Conservation (phyloP, 1,139 yeast genomes). For the Kluyveromyces sp. region DNA sequence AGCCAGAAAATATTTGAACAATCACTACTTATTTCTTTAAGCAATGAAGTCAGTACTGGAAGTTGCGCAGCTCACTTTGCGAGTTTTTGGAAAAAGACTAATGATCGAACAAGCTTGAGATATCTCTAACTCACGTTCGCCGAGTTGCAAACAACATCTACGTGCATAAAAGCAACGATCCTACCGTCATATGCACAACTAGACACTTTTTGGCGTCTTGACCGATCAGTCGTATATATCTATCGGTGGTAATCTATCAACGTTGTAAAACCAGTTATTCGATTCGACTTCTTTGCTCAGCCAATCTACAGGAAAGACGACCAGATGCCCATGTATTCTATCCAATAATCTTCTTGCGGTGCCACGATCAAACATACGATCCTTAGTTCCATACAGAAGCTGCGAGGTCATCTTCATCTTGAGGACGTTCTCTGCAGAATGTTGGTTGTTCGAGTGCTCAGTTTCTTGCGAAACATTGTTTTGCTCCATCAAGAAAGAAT, state of each 20-base stretch:
- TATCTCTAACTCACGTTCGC: too few relatives aligned
- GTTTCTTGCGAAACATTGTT: not conserved
- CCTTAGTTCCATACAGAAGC: constrained; percentile 30
- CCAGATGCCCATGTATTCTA: constrained; percentile 84
- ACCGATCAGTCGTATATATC: constrained; percentile 70
- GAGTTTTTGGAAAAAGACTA: too few relatives aligned
- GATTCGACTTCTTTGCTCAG: constrained; percentile 75
- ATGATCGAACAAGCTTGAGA: too few relatives aligned
- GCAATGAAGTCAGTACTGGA: too few relatives aligned
- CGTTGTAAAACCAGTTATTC: constrained; percentile 91
- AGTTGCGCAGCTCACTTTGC: too few relatives aligned
- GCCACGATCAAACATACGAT: constrained; percentile 60
- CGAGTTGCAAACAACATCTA: too few relatives aligned
- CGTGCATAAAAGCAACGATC: too few relatives aligned
- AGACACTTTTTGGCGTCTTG: too few relatives aligned
- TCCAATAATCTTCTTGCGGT: constrained; percentile 69
- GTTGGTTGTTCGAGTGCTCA: constrained; percentile 4
- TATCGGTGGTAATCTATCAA: constrained; percentile 90
- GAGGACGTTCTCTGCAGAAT: constrained; percentile 13
- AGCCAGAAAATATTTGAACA: too few relatives aligned
- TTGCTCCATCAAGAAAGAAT: not conserved
- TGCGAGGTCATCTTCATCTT: constrained; percentile 28
- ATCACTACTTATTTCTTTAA: too few relatives aligned
- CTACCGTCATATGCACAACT: too few relatives aligned
- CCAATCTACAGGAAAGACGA: constrained; percentile 89